phyloP scores from a whole-genome alignment of 2,329 filamentous ascomycete species.

The Fusarium austroafricanum region DNA sequence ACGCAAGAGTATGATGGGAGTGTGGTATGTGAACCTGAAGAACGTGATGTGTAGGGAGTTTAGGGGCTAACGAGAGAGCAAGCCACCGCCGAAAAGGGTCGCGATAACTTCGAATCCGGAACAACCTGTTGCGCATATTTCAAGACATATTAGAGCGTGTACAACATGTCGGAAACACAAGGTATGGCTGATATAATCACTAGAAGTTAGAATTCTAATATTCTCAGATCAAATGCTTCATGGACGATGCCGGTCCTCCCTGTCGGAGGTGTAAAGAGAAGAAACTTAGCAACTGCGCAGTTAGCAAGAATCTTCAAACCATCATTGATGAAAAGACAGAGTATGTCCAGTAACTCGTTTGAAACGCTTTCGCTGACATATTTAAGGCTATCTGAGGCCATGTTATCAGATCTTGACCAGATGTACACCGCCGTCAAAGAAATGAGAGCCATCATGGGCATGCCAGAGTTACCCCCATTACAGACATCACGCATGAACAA shows the following conservation, averaged over 20 bases:
- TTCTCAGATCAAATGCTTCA: conserved; percentile 55
- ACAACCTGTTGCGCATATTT: conserved; percentile 55
- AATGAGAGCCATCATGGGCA: conserved; percentile 39
- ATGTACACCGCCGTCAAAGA: conserved; percentile 43
- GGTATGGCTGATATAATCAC: conserved; percentile 17
- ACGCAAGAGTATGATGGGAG: background rate
- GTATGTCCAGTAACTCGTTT: conserved; percentile 14
- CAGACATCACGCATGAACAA: conserved; percentile 30
- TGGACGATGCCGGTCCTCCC: conserved; percentile 55
- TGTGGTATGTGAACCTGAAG: background rate
- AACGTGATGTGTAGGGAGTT: rapidly evolving
- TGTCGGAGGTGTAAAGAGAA: conserved; percentile 53
- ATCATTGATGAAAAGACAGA: conserved; percentile 56
- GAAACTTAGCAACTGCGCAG: conserved; percentile 52
- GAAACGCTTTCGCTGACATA: background rate
- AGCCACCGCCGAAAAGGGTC: conserved; percentile 23
- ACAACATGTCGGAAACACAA: conserved; percentile 57
- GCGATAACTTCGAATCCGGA: conserved; percentile 59
- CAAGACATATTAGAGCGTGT: conserved; percentile 55
- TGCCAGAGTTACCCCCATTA: conserved; percentile 39
- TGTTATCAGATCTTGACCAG: conserved; percentile 42
- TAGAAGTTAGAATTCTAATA: rapidly evolving
- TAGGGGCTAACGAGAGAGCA: background rate
- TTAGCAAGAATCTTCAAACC: conserved; percentile 57
- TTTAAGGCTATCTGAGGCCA: conserved; percentile 22